phyloP scores from a whole-genome alignment of 2,329 filamentous ascomycete genomes.

The Monilinia fructicola region DNA sequence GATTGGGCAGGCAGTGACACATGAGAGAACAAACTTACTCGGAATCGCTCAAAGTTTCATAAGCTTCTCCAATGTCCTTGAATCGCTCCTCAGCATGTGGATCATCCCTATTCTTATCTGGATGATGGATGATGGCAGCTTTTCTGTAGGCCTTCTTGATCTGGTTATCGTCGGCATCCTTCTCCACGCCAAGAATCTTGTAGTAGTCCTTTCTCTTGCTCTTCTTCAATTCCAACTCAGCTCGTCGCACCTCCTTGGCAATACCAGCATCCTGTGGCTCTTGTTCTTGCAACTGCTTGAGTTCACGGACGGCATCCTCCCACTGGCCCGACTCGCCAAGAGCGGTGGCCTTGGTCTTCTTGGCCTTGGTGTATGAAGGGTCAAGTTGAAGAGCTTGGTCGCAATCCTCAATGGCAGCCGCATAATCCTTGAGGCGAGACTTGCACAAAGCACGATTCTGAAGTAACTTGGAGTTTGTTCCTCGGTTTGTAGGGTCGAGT shows the following conservation, averaged over 20 bases:
- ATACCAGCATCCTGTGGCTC: slow-evolving; percentile 81
- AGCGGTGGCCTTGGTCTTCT: slow-evolving; percentile 91
- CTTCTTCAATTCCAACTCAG: slow-evolving; percentile 97
- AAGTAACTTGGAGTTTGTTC: slow-evolving; percentile 90
- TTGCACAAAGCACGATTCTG: slow-evolving; percentile 90
- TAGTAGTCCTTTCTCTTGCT: slow-evolving; percentile 97
- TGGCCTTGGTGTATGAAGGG: slow-evolving; percentile 81
- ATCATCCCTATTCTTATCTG: slow-evolving; percentile 94
- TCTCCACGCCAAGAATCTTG: slow-evolving; percentile 88
- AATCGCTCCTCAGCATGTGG: slow-evolving; percentile 83
- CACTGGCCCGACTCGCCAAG: slow-evolving; percentile 81
- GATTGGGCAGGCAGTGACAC: slow-evolving; percentile 27
- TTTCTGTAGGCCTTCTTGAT: slow-evolving; percentile 98
- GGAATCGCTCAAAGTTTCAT: slow-evolving; percentile 91
- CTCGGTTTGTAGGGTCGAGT: slow-evolving; percentile 84
- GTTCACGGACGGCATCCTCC: slow-evolving; percentile 87
- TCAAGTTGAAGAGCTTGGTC: slow-evolving; percentile 82
- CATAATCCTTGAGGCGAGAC: slow-evolving; percentile 80
- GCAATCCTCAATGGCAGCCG: slow-evolving; percentile 80
- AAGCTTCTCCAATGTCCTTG: slow-evolving; percentile 97
- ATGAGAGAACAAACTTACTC: slow-evolving; percentile 61
- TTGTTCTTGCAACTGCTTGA: slow-evolving; percentile 80
- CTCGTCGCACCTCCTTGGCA: slow-evolving; percentile 79
- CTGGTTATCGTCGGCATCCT: slow-evolving; percentile 77
- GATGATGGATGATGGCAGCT: slow-evolving; percentile 89